Base-by-base conservation (phyloP, 257 asterid genomes). In the Jaltomata sinuosa region DNA sequence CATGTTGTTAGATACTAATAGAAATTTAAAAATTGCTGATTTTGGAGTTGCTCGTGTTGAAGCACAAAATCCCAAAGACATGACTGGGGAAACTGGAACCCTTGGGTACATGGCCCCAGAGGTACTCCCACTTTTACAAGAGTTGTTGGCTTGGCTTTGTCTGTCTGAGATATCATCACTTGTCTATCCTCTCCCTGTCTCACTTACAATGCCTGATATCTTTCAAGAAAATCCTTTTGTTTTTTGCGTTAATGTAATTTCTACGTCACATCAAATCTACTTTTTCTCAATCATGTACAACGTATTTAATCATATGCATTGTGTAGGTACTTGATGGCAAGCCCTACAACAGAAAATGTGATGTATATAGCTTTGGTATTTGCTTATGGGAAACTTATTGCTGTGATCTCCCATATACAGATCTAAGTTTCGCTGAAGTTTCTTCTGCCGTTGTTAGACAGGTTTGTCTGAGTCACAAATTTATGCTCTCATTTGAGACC, bases 81-180 rank as follows among this genome's bases (percentile, higher is more conserved):
- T 95, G 99, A 95, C 99, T 1, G 99, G 99, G 80, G 99, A 95
- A 91, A 95, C 99, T 0, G 99, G 99, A 86, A 96, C 99, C 10
- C 98, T 96, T 31, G 97, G 98, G 86, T 96, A 96, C 87, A 96
- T 96, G 99, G 99, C 99, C 14, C 99, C 99, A 1, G 98, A 96
- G 98, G 98, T 95, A 92, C 74, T 54, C 79, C 25, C 25, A 4
- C 31, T 74, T 36, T 34, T 69, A 38, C 15, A 14, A 68, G 78
- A 68, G 15, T 9, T 68, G 78, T 36, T 18, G 11, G 29, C 25
- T 68, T 68, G 16, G 29, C 50, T 68, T 18, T 69, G 53, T 15
- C 27, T 14, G 3, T 69, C 53, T 38, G 32, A 69, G 29, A 69
- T 67, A 34, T 67, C 42, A 3, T 67, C 77, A 34, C 77, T 34